These are phyloP conservation scores for Trichomonascaceae sp. DNA, from an alignment of 1,139 yeast genomes.

Conservation along the genomic window DNA sequence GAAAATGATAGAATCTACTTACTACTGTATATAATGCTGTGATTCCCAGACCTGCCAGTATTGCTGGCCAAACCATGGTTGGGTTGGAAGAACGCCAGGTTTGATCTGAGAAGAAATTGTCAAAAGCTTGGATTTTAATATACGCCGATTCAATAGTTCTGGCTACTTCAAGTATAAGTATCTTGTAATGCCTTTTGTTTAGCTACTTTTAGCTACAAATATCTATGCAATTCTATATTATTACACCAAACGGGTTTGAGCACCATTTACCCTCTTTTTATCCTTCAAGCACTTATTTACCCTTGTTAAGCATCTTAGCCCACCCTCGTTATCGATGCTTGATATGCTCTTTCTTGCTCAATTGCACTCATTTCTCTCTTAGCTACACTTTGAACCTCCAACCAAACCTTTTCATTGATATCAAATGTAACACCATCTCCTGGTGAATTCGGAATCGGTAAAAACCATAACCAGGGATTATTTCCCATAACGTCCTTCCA, in stretches of 20 bases:
- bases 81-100: too few relatives aligned
- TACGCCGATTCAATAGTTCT: too few relatives aligned
- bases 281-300: background rate
- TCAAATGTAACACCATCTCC: constrained; percentile 31
- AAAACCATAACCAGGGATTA: constrained; percentile 56
- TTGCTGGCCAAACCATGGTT: constrained; percentile 11
- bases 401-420: constrained; percentile 26
- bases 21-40: constrained; percentile 25
- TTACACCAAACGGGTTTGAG: too few relatives aligned
- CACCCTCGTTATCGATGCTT: background rate
- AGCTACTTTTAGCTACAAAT: too few relatives aligned
- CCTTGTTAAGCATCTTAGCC: background rate
- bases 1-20: constrained; percentile 1
- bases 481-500: constrained; percentile 72
- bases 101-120: too few relatives aligned
- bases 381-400: constrained; percentile 30
- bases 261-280: too few relatives aligned
- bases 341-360: constrained; percentile 7
- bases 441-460: constrained; percentile 46
- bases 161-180: too few relatives aligned
- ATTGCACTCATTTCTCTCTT: constrained; percentile 18
- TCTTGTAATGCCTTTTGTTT: background rate
- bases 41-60: constrained; percentile 24
- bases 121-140: too few relatives aligned
- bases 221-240: too few relatives aligned